Conservation (phyloP, 2,329 filamentous ascomycete genomes). For the Colletotrichum sp. region DNA sequence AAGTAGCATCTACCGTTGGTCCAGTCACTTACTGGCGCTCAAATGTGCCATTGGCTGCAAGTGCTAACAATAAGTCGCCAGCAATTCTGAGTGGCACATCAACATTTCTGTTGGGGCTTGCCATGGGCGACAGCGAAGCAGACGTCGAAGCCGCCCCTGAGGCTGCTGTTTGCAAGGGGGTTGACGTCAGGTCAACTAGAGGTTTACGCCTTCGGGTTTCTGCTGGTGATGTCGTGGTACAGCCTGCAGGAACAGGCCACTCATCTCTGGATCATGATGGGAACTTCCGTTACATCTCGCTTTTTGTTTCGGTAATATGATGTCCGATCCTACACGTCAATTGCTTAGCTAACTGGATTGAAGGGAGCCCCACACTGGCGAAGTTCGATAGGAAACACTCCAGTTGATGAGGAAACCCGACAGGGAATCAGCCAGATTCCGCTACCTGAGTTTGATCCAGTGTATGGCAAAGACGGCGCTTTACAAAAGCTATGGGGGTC, state of each 20-base stretch:
- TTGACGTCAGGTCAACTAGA: background rate
- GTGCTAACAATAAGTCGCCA: background rate
- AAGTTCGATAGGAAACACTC: background rate
- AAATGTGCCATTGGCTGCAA: background rate
- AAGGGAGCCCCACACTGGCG: background rate
- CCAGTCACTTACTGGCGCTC: background rate
- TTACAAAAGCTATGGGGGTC: background rate
- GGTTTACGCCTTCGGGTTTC: background rate
- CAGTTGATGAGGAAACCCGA: background rate
- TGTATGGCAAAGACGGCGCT: background rate
- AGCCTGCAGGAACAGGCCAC: background rate
- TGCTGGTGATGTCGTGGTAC: background rate
- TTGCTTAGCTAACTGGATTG: background rate
- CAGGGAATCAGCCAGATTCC: background rate
- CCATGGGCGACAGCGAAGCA: background rate
- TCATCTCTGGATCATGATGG: background rate
- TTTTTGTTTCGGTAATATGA: background rate
- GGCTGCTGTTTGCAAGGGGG: background rate
- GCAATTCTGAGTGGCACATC: background rate
- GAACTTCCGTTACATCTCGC: background rate
- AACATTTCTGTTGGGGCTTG: background rate
- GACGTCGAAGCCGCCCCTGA: background rate
- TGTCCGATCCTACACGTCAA: background rate
- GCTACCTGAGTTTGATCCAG: background rate
- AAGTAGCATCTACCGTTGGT: rapidly evolving